These are phyloP conservation scores for Pleurotus citrinopileatus DNA, from an alignment of 768 basidiomycete genomes.

Conservation along the genomic window DNA sequence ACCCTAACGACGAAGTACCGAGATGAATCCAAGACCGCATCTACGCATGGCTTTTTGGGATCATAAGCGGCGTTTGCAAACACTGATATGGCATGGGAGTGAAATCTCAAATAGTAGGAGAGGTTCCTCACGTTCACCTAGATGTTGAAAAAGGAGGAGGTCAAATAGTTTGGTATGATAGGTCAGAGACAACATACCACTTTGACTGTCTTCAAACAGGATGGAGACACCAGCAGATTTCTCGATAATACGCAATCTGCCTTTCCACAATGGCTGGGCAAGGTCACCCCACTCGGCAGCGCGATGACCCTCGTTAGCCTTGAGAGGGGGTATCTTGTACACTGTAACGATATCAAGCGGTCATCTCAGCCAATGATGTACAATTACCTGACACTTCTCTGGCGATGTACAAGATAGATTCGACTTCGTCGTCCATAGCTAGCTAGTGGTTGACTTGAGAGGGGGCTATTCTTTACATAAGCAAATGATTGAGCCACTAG, in stretches of 20 bases:
- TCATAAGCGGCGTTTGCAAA: constrained; percentile 89
- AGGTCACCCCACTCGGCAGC: constrained; percentile 94
- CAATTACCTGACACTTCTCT: constrained; percentile 80
- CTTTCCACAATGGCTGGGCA: constrained; percentile 84
- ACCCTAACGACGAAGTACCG: constrained; percentile 93
- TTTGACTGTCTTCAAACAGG: constrained; percentile 76
- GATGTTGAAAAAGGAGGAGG: not conserved
- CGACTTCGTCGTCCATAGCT: constrained; percentile 76
- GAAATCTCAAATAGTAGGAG: constrained; percentile 12
- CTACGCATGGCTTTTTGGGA: constrained; percentile 76
- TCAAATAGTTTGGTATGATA: not conserved
- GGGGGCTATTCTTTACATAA: constrained; percentile 2
- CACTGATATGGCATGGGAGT: constrained; percentile 41
- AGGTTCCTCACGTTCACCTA: constrained; percentile 66
- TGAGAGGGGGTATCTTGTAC: constrained; percentile 88
- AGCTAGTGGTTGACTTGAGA: not conserved
- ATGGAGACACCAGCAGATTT: constrained; percentile 64
- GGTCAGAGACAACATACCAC: constrained; percentile 48
- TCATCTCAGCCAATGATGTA: constrained; percentile 11
- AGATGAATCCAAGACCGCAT: constrained; percentile 93
- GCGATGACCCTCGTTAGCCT: constrained; percentile 83
- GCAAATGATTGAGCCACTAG: not conserved
- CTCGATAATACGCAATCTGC: constrained; percentile 83
- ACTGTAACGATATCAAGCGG: constrained; percentile 42
- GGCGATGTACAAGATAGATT: constrained; percentile 87